Evolutionary conservation across 2,329 filamentous ascomycete genomes (phyloP), one percentile per base, ranked within the genome.

Genomic region (Verticillium longisporum): DNA sequence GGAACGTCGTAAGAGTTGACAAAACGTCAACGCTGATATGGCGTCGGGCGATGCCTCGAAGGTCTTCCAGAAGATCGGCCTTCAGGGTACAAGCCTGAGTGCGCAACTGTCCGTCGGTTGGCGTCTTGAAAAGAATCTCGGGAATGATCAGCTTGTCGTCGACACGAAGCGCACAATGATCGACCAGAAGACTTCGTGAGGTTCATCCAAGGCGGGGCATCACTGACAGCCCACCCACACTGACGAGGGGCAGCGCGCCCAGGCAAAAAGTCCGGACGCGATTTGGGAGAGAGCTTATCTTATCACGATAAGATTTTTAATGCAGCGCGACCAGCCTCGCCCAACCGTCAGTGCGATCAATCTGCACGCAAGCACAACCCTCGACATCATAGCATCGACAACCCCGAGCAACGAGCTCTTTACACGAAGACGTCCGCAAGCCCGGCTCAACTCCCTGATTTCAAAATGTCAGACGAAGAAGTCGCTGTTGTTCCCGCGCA

Each of bases 211-310:
- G 57, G 63, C 63, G 63, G 63, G 61, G 63, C 63, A 64, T 26
- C 26, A 26, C 33, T 31, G 57, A 26, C 36, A 31, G 37, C 50
- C n/a, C 45, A 50, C 45, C 41, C 59, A 62, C 63, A 64, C 59
- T 65, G 61, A 63, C 60, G 63, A 60, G 63, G 63, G 63, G 63
- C 59, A 63, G 54, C 55, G 57, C 57, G 57, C 57, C 45, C 53
- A 59, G 59, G 32, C 41, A 34, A 61, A 61, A 53, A 59, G 63
- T 45, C 54, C 55, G 18, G 45, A 50, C 26, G 45, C 45, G 45
- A n/a, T 4, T 26, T 18, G 45, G 18, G 26, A 26, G 26, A 45
- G 10, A n/a, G 18, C 26, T 57, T 57, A 57, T 57, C 60, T 57
- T 61, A 57, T 62, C 60, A 56, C 61, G 57, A 61, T 61, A 61